Percentiles rank a stretch among this genome's conserved stretches.
These are phyloP conservation scores for Amniculicola lignicola DNA, from an alignment of 495 filamentous ascomycete genomes.

Conservation along the genomic window DNA sequence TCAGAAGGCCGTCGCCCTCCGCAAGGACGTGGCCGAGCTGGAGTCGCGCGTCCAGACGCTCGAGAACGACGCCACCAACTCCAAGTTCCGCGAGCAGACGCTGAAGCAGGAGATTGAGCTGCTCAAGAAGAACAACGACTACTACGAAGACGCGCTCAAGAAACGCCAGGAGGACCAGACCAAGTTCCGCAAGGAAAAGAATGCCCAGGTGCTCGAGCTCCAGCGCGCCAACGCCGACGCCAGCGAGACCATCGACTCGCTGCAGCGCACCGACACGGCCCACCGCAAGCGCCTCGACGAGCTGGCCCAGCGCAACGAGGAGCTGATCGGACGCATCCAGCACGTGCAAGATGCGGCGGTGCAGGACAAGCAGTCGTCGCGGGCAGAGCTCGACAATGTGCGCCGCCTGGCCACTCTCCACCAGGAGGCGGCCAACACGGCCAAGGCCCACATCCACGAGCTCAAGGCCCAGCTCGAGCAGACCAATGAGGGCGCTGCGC, in stretches of 20 bases:
- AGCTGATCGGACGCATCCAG: slow-evolving; percentile 74
- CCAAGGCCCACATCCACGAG: slow-evolving; percentile 76
- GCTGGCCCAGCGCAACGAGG: slow-evolving; percentile 78
- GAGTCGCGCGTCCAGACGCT: slow-evolving; percentile 80
- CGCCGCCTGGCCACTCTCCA: slow-evolving; percentile 81
- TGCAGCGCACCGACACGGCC: slow-evolving; percentile 72
- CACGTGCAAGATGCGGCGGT: slow-evolving; percentile 78
- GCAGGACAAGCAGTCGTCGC: slow-evolving; percentile 73
- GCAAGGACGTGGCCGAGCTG: slow-evolving; percentile 71
- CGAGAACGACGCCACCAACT: slow-evolving; percentile 68
- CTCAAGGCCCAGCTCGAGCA: slow-evolving; percentile 73
- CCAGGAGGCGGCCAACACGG: slow-evolving; percentile 74
- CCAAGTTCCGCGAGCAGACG: slow-evolving; percentile 82
- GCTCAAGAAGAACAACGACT: slow-evolving; percentile 83
- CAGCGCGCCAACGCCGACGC: slow-evolving; percentile 86
- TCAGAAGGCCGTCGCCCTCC: slow-evolving; percentile 77
- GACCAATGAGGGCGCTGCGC: slow-evolving; percentile 73
- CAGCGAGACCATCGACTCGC: slow-evolving; percentile 66
- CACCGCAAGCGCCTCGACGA: slow-evolving; percentile 79
- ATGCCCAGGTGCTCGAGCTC: slow-evolving; percentile 76
- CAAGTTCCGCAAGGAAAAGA: slow-evolving; percentile 94
- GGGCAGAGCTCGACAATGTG: slow-evolving; percentile 74
- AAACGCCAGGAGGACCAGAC: slow-evolving; percentile 79
- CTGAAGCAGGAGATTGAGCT: slow-evolving; percentile 85
- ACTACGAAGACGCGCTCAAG: slow-evolving; percentile 85